A percentile compares a stretch with the other conserved stretches of the same genome.
phyloP scores from a whole-genome alignment of 108 stramenopile genomes.

The Fragilaria crotonensis region DNA sequence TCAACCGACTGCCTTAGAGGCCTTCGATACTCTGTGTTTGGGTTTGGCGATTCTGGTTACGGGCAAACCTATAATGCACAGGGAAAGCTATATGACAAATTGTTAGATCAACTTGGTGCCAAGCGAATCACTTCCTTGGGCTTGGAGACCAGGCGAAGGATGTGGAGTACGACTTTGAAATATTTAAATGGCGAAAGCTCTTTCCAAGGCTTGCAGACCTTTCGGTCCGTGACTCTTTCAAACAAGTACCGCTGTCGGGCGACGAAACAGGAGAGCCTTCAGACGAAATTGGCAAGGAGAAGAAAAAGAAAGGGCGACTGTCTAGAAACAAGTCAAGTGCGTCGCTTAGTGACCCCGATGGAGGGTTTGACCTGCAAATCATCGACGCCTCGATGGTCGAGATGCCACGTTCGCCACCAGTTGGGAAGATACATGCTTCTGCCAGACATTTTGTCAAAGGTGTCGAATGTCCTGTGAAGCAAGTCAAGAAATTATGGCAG shows the following conservation, averaged over 20 bases:
- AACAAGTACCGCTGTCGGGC: not conserved
- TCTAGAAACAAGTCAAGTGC: not conserved
- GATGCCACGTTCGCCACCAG: not conserved
- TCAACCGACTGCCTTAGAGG: not conserved
- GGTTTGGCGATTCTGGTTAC: not conserved
- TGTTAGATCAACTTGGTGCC: not conserved
- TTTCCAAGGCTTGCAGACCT: not conserved
- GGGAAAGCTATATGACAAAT: not conserved
- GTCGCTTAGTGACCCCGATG: not conserved
- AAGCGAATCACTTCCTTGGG: not conserved
- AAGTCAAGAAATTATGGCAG: not conserved
- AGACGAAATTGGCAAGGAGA: not conserved
- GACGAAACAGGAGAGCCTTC: not conserved
- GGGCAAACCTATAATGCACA: not conserved
- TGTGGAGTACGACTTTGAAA: not conserved
- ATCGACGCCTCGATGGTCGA: not conserved
- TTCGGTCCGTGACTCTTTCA: not conserved
- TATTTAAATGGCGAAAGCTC: not conserved
- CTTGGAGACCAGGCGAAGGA: not conserved
- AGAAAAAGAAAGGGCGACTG: not conserved
- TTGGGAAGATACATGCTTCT: not conserved
- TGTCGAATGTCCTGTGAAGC: not conserved
- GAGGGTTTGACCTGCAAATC: not conserved
- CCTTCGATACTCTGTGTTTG: not conserved
- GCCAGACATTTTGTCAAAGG: not conserved